Percentiles rank a stretch among this genome's conserved stretches.
These are phyloP conservation scores for Pezicula neosporulosa DNA, from an alignment of 2,329 filamentous ascomycete species.

Conservation along the genomic window DNA sequence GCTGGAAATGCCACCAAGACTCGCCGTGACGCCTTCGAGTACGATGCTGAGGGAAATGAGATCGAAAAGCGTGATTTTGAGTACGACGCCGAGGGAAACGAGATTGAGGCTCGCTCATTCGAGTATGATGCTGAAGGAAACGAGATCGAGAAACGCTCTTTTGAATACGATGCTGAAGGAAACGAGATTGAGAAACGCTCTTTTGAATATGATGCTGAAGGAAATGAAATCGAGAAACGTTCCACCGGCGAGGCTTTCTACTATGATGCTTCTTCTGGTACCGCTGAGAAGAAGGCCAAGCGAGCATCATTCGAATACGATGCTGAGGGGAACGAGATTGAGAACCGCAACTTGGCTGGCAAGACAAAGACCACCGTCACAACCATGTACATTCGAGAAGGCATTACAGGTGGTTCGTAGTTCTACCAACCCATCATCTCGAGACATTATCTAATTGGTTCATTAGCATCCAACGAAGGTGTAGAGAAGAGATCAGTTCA, in stretches of 20 bases:
- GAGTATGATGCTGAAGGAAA: neutral
- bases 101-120: neutral
- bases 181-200: neutral
- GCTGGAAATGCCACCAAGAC: too few species aligned
- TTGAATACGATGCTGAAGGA: neutral
- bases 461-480: neutral
- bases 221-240: neutral
- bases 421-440: conserved; percentile 6
- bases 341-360: neutral
- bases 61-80: neutral
- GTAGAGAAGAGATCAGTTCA: conserved; percentile 3
- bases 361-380: conserved; percentile 27
- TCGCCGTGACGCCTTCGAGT: neutral
- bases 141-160: neutral
- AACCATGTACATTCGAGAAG: conserved; percentile 26
- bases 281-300: neutral
- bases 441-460: conserved; percentile 2
- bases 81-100: neutral
- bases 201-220: neutral
- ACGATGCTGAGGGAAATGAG: neutral
- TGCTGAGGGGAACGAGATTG: neutral
- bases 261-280: neutral
- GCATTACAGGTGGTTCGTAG: conserved; percentile 15
- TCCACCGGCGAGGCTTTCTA: neutral
- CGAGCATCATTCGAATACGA: neutral